A percentile compares a stretch with the other conserved stretches of the same genome.
Conservation (phyloP, 2,329 filamentous ascomycete genomes). For the Fusarium hostae region DNA sequence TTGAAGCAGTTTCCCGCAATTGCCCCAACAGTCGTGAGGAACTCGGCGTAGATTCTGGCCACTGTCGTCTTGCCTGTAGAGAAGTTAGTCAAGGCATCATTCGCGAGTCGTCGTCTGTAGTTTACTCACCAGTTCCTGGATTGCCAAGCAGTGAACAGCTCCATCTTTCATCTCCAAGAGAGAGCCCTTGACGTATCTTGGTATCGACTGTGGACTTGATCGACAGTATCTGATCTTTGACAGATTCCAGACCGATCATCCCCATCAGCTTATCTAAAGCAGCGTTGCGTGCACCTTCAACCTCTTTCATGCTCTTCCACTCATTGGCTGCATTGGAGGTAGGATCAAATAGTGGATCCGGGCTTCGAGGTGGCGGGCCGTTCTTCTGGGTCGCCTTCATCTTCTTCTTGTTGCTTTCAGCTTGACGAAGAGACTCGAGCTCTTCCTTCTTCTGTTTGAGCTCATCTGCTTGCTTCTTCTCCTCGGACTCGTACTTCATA, state of each 20-base stretch:
- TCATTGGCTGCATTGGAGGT: slow-evolving; percentile 53
- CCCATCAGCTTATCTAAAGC: slow-evolving; percentile 72
- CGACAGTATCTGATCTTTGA: slow-evolving; percentile 71
- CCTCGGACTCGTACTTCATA: slow-evolving; percentile 56
- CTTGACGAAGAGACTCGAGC: slow-evolving; percentile 54
- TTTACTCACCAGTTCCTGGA: slow-evolving; percentile 72
- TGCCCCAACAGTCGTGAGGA: slow-evolving; percentile 70
- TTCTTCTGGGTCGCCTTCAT: slow-evolving; percentile 13
- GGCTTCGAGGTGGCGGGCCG: neutral
- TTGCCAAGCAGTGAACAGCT: slow-evolving; percentile 75
- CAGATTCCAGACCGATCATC: slow-evolving; percentile 76
- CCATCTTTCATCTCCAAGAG: slow-evolving; percentile 68
- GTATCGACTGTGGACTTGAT: slow-evolving; percentile 74
- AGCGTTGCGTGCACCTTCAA: slow-evolving; percentile 61
- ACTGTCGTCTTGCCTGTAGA: slow-evolving; percentile 74
- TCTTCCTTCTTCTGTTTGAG: slow-evolving; percentile 60
- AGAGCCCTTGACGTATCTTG: slow-evolving; percentile 64
- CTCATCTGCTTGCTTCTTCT: slow-evolving; percentile 55
- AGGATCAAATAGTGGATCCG: neutral
- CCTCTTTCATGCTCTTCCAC: slow-evolving; percentile 70
- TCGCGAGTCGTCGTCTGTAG: neutral
- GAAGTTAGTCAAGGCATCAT: slow-evolving; percentile 8
- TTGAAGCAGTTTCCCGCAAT: slow-evolving; percentile 70
- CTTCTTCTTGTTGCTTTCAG: slow-evolving; percentile 34
- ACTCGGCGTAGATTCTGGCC: slow-evolving; percentile 74